Evolutionary conservation across 306 rosid species (phyloP), one percentile per base, ranked within the genome.

Genomic region (Quercus robur): DNA sequence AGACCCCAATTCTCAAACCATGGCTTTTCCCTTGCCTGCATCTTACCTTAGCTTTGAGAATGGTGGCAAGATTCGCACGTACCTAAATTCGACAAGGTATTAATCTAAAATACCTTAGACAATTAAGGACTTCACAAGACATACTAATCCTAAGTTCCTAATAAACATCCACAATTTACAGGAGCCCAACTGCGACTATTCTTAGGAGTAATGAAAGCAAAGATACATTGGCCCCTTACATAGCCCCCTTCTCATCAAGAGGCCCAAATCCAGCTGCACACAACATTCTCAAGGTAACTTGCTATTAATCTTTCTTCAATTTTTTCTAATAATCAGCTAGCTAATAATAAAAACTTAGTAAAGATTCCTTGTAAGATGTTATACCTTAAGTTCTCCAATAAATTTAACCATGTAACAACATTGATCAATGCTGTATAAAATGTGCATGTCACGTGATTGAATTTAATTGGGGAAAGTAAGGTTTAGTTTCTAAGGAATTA

Each of bases 211-310:
- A 25, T n/a, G 70, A 66, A 51, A 23, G 1, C 14, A 71, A 41
- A 20, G 56, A 83, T 57, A 31, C 55, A 58, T 30, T 46, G 15
- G 89, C 89, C 30, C 87, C 87, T 30, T 3, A 6, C n/a, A 74
- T 87, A 26, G 80, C 73, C 14, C 44, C 57, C 19, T 87, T 84
- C 69, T 87, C 90, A 2, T 72, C 86, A 41, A 84, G 86, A 55
- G 89, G 89, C 66, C 87, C 89, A 44, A 81, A 51, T 52, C 33
- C 8, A 15, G 13, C 67, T 19, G 69, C 78, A 23, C 82, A 41
- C 28, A 76, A 87, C 31, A 76, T 87, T 68, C 90, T 87, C 66
- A 87, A 87, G 81, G 90, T 84, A 67, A 26, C 46, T 3, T 70
- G 12, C 12, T 41, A 41, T 8, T 41, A 41, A 41, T 41, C 46